Conservation (phyloP, 1,284 basidiomycete species). For the Grifola frondosa region DNA sequence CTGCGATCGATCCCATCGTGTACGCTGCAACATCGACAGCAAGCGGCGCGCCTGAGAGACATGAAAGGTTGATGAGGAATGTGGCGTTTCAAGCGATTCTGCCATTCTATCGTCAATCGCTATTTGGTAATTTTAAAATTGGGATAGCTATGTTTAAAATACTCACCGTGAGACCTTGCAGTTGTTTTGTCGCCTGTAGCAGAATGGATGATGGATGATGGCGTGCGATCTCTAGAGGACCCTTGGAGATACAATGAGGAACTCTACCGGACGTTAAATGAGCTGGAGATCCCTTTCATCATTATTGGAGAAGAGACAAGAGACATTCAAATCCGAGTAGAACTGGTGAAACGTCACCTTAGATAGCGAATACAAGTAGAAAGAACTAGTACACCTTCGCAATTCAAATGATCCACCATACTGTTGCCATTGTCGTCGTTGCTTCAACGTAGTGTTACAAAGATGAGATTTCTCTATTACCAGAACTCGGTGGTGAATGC, state of each 20-base stretch:
- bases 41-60: constrained; percentile 36
- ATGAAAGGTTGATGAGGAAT: constrained; percentile 35
- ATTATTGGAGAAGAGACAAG: constrained; percentile 46
- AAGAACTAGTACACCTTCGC: too few relatives aligned
- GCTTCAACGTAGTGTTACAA: too few relatives aligned
- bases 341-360: constrained; percentile 10
- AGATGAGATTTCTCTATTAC: too few relatives aligned
- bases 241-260: constrained; percentile 41
- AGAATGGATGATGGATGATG: constrained; percentile 64
- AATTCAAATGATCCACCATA: too few relatives aligned
- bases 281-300: constrained; percentile 45
- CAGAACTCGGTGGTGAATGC: too few relatives aligned
- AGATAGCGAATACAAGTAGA: too few relatives aligned
- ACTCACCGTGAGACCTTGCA: neutral
- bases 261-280: constrained; percentile 40
- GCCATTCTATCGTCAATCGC: constrained; percentile 39
- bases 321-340: constrained; percentile 33
- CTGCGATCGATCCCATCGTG: constrained; percentile 59
- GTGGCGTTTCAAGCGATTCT: constrained; percentile 43
- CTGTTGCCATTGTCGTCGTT: too few relatives aligned
- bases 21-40: constrained; percentile 50
- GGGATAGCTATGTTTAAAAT: neutral
- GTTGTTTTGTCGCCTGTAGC: constrained; percentile 53
- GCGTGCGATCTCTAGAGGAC: constrained; percentile 54
- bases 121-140: constrained; percentile 31